These are phyloP conservation scores for Leccinum rimulosum DNA, from an alignment of 768 basidiomycete species.

Conservation along the genomic window DNA sequence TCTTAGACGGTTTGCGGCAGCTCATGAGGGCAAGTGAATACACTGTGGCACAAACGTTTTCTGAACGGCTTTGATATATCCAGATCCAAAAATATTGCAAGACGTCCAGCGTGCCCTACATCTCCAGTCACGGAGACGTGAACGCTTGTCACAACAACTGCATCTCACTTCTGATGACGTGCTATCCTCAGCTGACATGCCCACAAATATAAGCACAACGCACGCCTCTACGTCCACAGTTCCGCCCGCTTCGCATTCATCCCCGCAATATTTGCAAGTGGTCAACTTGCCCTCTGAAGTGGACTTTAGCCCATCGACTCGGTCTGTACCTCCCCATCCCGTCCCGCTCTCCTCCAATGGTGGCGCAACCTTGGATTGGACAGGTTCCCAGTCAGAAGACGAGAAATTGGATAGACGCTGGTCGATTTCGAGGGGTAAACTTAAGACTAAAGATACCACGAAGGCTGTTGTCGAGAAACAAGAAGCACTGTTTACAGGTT, in stretches of 20 bases:
- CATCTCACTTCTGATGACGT: conserved; percentile 19
- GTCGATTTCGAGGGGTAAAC: conserved; percentile 51
- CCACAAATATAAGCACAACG: conserved; percentile 26
- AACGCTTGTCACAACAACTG: conserved; percentile 40
- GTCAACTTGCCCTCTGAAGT: conserved; percentile 41
- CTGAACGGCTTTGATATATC: conserved; percentile 12
- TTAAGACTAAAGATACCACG: conserved; percentile 56
- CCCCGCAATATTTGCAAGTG: conserved; percentile 23
- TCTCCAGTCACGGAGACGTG: conserved; percentile 72
- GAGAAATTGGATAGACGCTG: conserved; percentile 60
- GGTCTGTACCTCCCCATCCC: conserved; percentile 50
- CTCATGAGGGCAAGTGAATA: conserved; percentile 64
- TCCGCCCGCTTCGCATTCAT: conserved; percentile 12
- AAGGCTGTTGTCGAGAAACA: conserved; percentile 54
- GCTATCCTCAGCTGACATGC: conserved; percentile 27
- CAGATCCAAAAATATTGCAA: conserved; percentile 78
- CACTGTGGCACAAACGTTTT: conserved; percentile 2
- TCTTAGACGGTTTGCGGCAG: conserved; percentile 33
- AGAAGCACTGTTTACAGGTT: conserved; percentile 57
- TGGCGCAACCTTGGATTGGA: conserved; percentile 74
- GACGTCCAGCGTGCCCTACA: conserved; percentile 76
- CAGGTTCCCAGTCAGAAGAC: conserved; percentile 51
- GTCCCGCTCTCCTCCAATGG: conserved; percentile 68
- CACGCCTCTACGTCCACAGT: conserved; percentile 32
- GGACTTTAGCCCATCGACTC: conserved; percentile 69